Conservation (phyloP, 2,329 filamentous ascomycete species). For the Neoascochyta sp. region DNA sequence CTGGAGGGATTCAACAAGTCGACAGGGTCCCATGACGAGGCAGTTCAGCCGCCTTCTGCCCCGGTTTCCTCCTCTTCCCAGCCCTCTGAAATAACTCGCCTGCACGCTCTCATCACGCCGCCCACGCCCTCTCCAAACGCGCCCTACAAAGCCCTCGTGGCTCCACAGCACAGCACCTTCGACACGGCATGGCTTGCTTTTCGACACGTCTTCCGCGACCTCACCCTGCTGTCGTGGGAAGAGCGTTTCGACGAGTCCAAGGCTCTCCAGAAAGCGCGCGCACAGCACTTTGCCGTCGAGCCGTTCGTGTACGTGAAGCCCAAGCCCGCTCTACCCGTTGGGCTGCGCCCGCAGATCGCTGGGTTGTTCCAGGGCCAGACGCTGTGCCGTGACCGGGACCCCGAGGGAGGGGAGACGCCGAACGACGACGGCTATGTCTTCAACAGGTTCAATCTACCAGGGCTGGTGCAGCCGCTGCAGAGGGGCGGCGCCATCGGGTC, state of each 20-base stretch:
- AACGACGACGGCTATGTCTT: slow-evolving; percentile 8
- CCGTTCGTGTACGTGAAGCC: slow-evolving; percentile 30
- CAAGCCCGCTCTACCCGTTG: slow-evolving; percentile 9
- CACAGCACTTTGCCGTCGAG: slow-evolving; percentile 13
- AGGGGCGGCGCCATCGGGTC: slow-evolving; percentile 6
- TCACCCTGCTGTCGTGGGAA: slow-evolving; percentile 42
- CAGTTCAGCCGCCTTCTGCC: neutral
- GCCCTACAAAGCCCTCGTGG: slow-evolving; percentile 24
- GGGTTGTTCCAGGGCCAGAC: slow-evolving; percentile 4
- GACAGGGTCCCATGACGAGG: neutral
- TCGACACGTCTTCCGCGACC: slow-evolving; percentile 39
- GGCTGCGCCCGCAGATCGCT: slow-evolving; percentile 7
- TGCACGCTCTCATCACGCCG: slow-evolving; percentile 12
- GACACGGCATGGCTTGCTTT: slow-evolving; percentile 36
- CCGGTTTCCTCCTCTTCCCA: too few species aligned
- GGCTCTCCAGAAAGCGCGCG: slow-evolving; percentile 17
- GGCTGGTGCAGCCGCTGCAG: slow-evolving; percentile 6
- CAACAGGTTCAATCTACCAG: slow-evolving; percentile 10
- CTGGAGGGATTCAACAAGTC: slow-evolving; percentile 2
- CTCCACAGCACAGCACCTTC: slow-evolving; percentile 30
- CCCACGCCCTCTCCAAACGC: slow-evolving; percentile 1
- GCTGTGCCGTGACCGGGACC: neutral
- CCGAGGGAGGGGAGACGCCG: neutral
- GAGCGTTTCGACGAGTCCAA: slow-evolving; percentile 33
- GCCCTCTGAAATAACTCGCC: slow-evolving; percentile 2